phyloP scores from a whole-genome alignment of 768 basidiomycete genomes.

The Mycena filopes region DNA sequence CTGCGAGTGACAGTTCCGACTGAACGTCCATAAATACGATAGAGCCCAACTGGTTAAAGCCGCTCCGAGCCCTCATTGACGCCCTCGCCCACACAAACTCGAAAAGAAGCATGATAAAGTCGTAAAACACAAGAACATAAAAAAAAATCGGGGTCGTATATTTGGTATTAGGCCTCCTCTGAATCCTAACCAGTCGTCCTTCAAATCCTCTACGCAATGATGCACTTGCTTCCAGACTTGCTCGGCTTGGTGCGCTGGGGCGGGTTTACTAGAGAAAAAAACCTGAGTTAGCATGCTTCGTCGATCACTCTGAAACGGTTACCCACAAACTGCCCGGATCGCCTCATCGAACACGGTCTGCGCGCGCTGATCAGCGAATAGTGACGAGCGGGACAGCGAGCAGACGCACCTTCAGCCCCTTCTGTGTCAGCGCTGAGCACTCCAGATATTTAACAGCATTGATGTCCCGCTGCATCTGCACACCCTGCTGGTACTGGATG shows the following conservation, averaged over 20 bases:
- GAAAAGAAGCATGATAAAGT: slow-evolving; percentile 25
- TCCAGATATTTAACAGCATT: slow-evolving; percentile 96
- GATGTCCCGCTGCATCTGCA: slow-evolving; percentile 92
- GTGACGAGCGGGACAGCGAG: too few relatives aligned
- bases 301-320: slow-evolving; percentile 6
- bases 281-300: slow-evolving; percentile 2
- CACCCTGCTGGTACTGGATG: slow-evolving; percentile 91
- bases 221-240: slow-evolving; percentile 63
- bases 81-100: not conserved
- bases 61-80: too few relatives aligned
- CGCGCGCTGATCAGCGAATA: not conserved
- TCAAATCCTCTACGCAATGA: slow-evolving; percentile 69
- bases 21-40: too few relatives aligned
- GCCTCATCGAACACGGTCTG: slow-evolving; percentile 98
- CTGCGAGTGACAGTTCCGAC: too few relatives aligned
- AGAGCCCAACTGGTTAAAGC: too few relatives aligned
- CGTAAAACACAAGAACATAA: slow-evolving; percentile 69
- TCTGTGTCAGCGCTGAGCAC: slow-evolving; percentile 96
- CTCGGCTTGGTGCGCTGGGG: slow-evolving; percentile 59
- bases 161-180: slow-evolving; percentile 47
- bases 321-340: slow-evolving; percentile 94
- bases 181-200: slow-evolving; percentile 35
- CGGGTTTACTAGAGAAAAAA: slow-evolving; percentile 71
- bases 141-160: slow-evolving; percentile 65
- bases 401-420: slow-evolving; percentile 78